A percentile compares a stretch with the other conserved stretches of the same genome.
Evolutionary conservation across 108 stramenopile species (phyloP).

Genomic region (Fragilaria crotonensis): DNA sequence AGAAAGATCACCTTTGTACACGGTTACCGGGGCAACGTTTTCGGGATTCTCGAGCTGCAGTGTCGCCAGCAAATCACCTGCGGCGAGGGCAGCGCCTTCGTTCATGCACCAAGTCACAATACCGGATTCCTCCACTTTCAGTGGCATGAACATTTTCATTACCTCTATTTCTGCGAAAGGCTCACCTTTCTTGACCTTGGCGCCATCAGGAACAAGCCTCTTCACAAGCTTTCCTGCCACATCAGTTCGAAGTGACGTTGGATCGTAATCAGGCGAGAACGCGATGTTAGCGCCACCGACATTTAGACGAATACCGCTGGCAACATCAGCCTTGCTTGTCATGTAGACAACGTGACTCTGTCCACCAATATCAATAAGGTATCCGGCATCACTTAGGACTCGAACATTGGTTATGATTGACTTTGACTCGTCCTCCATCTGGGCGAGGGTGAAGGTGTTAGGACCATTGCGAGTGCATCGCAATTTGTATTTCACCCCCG

Average conservation of each 20-base stretch:
- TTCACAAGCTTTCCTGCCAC: constrained; percentile 97
- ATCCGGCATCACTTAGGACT: constrained; percentile 92
- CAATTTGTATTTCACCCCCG: constrained; percentile 90
- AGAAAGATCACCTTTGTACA: constrained; percentile 67
- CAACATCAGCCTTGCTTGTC: constrained; percentile 64
- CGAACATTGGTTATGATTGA: constrained; percentile 79
- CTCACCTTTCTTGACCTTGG: constrained; percentile 85
- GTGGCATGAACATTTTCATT: constrained; percentile 99
- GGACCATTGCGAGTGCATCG: constrained; percentile 61
- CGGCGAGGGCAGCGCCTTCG: constrained; percentile 86
- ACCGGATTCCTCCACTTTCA: constrained; percentile 91
- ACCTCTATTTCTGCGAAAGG: constrained; percentile 97
- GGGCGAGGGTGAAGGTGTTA: constrained; percentile 51
- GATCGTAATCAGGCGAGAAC: constrained; percentile 98
- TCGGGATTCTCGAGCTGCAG: constrained; percentile 93
- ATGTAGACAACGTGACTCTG: constrained; percentile 87
- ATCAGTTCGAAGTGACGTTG: constrained; percentile 87
- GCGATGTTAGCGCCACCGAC: constrained; percentile 82
- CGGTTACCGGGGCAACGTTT: constrained; percentile 62
- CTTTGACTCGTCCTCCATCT: constrained; percentile 16
- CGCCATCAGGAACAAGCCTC: constrained; percentile 88
- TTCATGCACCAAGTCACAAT: constrained; percentile 76
- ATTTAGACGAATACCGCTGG: constrained; percentile 78
- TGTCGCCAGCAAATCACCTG: constrained; percentile 90
- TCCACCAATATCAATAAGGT: constrained; percentile 88